Evolutionary conservation across 352 stramenopile genomes (phyloP), one percentile per base, ranked within the genome.

Genomic region (Blastocystis sp.): DNA sequence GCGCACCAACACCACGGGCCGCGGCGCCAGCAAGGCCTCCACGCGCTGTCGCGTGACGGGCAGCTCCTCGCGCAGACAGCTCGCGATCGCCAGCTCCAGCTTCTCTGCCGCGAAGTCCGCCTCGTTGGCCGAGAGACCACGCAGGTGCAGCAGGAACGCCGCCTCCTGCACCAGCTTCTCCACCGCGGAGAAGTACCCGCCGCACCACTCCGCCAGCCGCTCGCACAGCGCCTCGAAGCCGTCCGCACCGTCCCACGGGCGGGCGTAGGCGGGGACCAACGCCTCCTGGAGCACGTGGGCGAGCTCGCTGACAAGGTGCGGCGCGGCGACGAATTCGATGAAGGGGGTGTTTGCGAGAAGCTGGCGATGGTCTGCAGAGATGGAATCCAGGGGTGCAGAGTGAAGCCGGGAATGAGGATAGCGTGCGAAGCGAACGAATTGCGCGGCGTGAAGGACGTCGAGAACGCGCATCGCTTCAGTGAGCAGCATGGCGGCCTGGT

Each of bases 161-260:
- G n/a, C 38, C 14, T 76, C 40, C 7, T 40, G 34, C 3, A 56
- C n/a, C 41, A 60, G 21, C 66, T 76, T 76, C 48, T 40, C 66
- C 48, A 45, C 19, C 14, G n/a, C n/a, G 10, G 66, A 56, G 66
- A 76, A 76, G 48, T 52, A 76, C n/a, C 66, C 66, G 21, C 66
- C 34, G 21, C 66, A 76, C n/a, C 53, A 0, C 21, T 5, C 2
- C 7, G 17, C 28, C 38, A 76, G 48, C 19, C 9, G 19, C 48
- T 76, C 66, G 5, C 34, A 41, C 48, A 45, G 19, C 2, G 21
- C 23, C 48, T 76, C 66, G 28, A 76, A 76, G 28, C 10, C 4
- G 41, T 76, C 66, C 28, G 38, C 1, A 23, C n/a, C 10, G 52
- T 45, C 66, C 66, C 66, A 76, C 41, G 66, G 52, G n/a, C 7